Base-by-base conservation (phyloP, 306 rosid genomes). In the Quercus berberidifolia region DNA sequence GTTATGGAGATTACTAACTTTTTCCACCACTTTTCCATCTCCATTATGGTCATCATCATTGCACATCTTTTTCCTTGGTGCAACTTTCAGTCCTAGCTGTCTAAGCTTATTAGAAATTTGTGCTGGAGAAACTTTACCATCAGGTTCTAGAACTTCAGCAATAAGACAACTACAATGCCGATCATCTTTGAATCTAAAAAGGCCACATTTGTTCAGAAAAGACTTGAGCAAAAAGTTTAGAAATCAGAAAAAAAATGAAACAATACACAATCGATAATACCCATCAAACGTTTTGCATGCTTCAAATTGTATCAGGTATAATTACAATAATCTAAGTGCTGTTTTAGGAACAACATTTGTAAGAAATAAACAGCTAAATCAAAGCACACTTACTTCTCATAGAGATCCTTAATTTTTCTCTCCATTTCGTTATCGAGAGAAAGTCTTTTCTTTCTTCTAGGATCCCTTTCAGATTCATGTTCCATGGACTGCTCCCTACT, bases 51-150 rank as follows among this genome's bases (percentile, higher is more conserved):
- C 83, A 54, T 69, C 82, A 35, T 64, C 67, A 76, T 62, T 75
- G 18, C 74, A 78, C 69, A 74, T 73, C 83, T 78, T 89, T 83
- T 83, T 92, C 87, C 85, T 86, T 51, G 79, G 86, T 60, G 82
- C 82, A 84, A 79, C 79, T 76, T 56, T 81, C 46, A 91, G 87
- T 69, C 97, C 97, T 79, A 92, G 71, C 82, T 86, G 86, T 86
- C 87, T 91, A 71, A 94, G 90, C 81, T 82, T 88, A 75, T 85
- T 91, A 69, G 93, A 90, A 67, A 92, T 71, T 88, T 92, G 94
- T 76, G 90, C 89, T 18, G 89, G 76, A 14, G 91, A 91, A 84
- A 92, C 84, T 80, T 84, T 85, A 71, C 91, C 91, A 81, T 89
- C 92, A 68, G 90, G 90, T 81, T 89, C 91, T 75, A 94, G 87